Percentiles rank a stretch among this genome's conserved stretches.
Evolutionary conservation across 2,329 filamentous ascomycete species (phyloP).

Genomic region (Xylaria multiplex): DNA sequence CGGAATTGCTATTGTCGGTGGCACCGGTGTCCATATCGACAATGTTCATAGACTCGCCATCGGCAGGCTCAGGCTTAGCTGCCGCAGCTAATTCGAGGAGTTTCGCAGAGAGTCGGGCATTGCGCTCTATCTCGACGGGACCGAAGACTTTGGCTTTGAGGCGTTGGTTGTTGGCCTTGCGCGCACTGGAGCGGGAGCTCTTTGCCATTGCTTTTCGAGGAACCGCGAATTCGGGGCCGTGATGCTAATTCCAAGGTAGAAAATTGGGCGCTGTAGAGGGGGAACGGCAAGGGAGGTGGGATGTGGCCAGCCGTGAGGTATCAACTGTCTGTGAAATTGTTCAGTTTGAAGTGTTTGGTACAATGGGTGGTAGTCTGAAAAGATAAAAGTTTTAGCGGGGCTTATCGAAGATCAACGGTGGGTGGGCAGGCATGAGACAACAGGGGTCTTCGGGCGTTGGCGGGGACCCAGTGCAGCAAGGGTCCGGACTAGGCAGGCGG

Average conservation of each 20-base stretch:
- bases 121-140: conserved; percentile 80
- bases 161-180: conserved; percentile 84
- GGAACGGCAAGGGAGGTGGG: neutral
- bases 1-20: conserved; percentile 12
- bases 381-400: conserved; percentile 34
- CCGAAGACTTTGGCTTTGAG: conserved; percentile 86
- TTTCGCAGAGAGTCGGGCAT: conserved; percentile 85
- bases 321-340: neutral
- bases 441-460: conserved; percentile 7
- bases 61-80: conserved; percentile 69
- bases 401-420: conserved; percentile 32
- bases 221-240: neutral
- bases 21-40: conserved; percentile 50
- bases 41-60: conserved; percentile 61
- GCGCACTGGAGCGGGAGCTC: conserved; percentile 79
- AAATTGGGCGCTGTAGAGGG: neutral
- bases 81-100: conserved; percentile 82
- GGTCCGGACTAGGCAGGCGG: conserved; percentile 35
- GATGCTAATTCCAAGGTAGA: neutral
- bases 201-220: conserved; percentile 76
- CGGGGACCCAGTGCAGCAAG: neutral
- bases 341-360: neutral
- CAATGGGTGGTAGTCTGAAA: conserved; percentile 3
- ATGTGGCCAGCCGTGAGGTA: neutral
- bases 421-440: neutral